phyloP scores from a whole-genome alignment of 305 asterid species.

The Fraxinus angustifolia region DNA sequence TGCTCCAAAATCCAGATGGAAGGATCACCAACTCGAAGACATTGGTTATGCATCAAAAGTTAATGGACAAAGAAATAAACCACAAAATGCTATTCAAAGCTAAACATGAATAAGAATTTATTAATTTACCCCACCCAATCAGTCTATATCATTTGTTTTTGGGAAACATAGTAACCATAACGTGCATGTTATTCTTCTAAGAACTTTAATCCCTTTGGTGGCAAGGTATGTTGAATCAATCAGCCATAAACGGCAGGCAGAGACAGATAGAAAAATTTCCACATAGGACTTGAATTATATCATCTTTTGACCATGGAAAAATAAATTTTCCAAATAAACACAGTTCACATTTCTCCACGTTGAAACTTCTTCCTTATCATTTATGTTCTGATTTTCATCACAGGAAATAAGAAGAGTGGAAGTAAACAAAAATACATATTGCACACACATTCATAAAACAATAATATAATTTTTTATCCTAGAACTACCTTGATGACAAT shows the following conservation, averaged over 20 bases:
- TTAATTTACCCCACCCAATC: not conserved
- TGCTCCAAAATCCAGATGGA: too few species aligned
- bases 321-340: not conserved
- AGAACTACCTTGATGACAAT: not conserved
- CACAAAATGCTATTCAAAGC: slow-evolving; percentile 5
- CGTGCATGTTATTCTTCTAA: not conserved
- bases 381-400: not conserved
- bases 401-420: not conserved
- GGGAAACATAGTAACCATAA: not conserved
- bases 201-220: not conserved
- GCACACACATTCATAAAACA: not conserved
- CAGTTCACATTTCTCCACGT: not conserved
- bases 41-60: not conserved
- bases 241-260: not conserved
- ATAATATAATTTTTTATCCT: not conserved
- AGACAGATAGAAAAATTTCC: not conserved
- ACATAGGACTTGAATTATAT: not conserved
- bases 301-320: not conserved
- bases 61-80: slow-evolving; percentile 2
- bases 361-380: not conserved
- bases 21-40: slow-evolving; percentile 8
- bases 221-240: not conserved
- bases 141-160: not conserved
- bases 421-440: not conserved
- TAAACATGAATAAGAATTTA: not conserved